Conservation (phyloP, 805 yeast species). For the Yarrowia divulgata region DNA sequence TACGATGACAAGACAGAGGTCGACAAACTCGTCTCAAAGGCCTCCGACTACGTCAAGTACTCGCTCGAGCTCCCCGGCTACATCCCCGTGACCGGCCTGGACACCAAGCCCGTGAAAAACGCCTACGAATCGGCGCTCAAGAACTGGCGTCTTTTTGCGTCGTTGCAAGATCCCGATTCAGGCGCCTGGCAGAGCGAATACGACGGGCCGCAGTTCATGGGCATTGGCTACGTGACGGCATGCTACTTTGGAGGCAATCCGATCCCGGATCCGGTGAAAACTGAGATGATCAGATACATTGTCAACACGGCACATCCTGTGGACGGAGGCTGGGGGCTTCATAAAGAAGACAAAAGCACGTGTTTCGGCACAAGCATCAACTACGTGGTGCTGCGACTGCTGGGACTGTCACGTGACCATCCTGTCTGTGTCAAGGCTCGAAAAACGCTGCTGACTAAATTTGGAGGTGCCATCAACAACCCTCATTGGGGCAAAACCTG, state of each 20-base stretch:
- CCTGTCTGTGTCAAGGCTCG: conserved; percentile 82
- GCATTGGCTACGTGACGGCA: conserved; percentile 83
- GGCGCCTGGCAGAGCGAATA: conserved; percentile 93
- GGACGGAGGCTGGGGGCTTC: conserved; percentile 99
- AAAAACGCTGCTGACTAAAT: conserved; percentile 59
- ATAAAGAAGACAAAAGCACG: conserved; percentile 89
- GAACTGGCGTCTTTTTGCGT: conserved; percentile 73
- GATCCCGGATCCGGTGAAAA: conserved; percentile 68
- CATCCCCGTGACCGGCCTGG: conserved; percentile 46
- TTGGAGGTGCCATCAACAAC: conserved; percentile 88
- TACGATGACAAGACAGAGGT: conserved; percentile 52
- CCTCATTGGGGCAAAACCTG: conserved; percentile 99
- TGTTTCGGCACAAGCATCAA: conserved; percentile 93
- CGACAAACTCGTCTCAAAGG: conserved; percentile 49
- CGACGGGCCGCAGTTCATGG: conserved; percentile 98
- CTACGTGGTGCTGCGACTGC: conserved; percentile 77
- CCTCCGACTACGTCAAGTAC: conserved; percentile 48
- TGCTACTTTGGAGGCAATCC: conserved; percentile 71
- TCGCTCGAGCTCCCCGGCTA: conserved; percentile 45
- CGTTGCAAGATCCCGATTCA: conserved; percentile 74
- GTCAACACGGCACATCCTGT: conserved; percentile 95
- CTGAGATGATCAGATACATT: conserved; percentile 81
- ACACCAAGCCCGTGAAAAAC: conserved; percentile 48
- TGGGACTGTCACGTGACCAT: conserved; percentile 78
- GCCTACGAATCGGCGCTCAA: conserved; percentile 70